A percentile compares a stretch with the other conserved stretches of the same genome.
phyloP scores from a whole-genome alignment of 1,139 yeast species.

The Candida frijolesensis region DNA sequence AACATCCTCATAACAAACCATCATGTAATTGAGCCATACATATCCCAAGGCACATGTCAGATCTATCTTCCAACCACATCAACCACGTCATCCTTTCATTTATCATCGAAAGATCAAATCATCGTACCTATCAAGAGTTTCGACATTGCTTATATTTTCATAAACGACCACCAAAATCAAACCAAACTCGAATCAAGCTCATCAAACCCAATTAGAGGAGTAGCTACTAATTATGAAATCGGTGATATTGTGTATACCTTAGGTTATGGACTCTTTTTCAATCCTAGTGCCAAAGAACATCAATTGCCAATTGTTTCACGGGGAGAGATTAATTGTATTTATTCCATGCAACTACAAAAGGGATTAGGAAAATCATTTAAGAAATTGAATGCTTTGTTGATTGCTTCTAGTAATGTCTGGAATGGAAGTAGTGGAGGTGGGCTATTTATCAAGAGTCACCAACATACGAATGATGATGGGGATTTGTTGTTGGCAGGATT shows the following conservation, averaged over 20 bases:
- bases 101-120: slow-evolving; percentile 17
- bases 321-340: slow-evolving; percentile 44
- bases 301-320: slow-evolving; percentile 37
- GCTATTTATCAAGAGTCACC: slow-evolving; percentile 36
- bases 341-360: slow-evolving; percentile 10
- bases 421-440: slow-evolving; percentile 82
- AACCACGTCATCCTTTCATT: slow-evolving; percentile 6
- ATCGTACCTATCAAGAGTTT: slow-evolving; percentile 8
- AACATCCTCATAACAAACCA: slow-evolving; percentile 35
- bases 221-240: slow-evolving; percentile 13
- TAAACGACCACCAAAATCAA: slow-evolving; percentile 14
- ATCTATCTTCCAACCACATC: slow-evolving; percentile 1
- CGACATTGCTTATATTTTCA: slow-evolving; percentile 8
- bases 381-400: slow-evolving; percentile 34
- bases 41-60: slow-evolving; percentile 6
- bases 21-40: slow-evolving; percentile 36
- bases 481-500: slow-evolving; percentile 48
- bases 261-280: slow-evolving; percentile 61
- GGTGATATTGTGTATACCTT: slow-evolving; percentile 48
- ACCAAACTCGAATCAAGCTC: neutral
- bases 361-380: slow-evolving; percentile 1
- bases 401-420: slow-evolving; percentile 69
- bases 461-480: neutral
- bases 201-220: neutral
- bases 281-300: slow-evolving; percentile 23